These are phyloP conservation scores for Botrytis elliptica DNA, from an alignment of 2,329 filamentous ascomycete genomes.

Conservation along the genomic window DNA sequence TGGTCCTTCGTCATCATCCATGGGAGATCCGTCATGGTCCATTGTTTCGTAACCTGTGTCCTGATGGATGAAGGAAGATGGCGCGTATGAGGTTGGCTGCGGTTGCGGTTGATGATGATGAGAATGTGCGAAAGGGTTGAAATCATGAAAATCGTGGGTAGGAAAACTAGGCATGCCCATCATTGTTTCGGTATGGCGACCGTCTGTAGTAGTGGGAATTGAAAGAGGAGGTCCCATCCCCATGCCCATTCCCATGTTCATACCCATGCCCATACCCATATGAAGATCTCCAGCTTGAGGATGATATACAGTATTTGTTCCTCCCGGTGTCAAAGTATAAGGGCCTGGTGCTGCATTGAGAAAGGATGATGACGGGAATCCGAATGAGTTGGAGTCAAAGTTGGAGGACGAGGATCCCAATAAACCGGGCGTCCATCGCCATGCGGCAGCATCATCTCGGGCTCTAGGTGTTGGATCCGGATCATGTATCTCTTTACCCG, in stretches of 20 bases:
- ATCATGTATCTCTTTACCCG: conserved; percentile 59
- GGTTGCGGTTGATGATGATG: conserved; percentile 48
- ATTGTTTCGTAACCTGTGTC: conserved; percentile 78
- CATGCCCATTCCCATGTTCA: conserved; percentile 62
- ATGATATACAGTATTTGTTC: conserved; percentile 77
- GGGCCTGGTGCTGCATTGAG: conserved; percentile 78
- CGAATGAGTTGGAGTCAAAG: conserved; percentile 80
- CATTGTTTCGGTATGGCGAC: conserved; percentile 58
- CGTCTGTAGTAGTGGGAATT: conserved; percentile 66
- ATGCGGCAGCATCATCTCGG: conserved; percentile 76
- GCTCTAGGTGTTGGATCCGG: conserved; percentile 80
- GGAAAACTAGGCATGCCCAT: conserved; percentile 67
- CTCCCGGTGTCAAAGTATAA: conserved; percentile 84
- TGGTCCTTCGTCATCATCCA: conserved; percentile 54
- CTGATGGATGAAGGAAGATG: conserved; percentile 77
- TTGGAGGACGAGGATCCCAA: conserved; percentile 72
- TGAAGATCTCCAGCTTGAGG: conserved; percentile 83
- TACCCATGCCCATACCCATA: conserved; percentile 63
- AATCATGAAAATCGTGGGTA: conserved; percentile 58
- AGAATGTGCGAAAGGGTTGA: conserved; percentile 69
- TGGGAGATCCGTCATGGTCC: conserved; percentile 69
- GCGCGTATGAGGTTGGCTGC: conserved; percentile 62
- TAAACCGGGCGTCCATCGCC: conserved; percentile 85
- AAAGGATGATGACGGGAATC: conserved; percentile 71
- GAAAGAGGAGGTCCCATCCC: conserved; percentile 67